Conservation (phyloP, 169 alveolate species). For the Babesia bovis region DNA sequence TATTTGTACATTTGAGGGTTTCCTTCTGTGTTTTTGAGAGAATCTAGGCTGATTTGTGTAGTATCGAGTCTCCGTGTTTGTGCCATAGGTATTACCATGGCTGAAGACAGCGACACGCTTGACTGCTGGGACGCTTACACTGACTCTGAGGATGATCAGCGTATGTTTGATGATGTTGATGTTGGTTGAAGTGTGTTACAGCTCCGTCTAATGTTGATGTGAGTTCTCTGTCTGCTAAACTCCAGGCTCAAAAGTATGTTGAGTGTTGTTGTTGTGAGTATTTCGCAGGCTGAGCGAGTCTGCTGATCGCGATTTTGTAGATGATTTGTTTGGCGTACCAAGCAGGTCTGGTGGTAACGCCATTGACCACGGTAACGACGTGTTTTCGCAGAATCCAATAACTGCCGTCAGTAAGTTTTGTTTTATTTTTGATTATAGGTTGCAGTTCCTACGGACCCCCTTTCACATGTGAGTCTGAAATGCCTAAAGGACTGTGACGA, state of each 20-base stretch:
- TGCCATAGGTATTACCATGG: constrained; percentile 2
- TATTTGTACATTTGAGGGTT: too few relatives aligned
- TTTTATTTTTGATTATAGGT: not conserved
- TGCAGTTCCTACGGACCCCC: constrained; percentile 63
- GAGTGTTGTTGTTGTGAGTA: not conserved
- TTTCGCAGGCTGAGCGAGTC: constrained; percentile 50
- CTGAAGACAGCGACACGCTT: constrained; percentile 43
- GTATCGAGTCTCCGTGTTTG: not conserved
- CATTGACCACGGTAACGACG: constrained; percentile 10
- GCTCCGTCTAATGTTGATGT: constrained; percentile 1
- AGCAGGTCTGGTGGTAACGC: constrained; percentile 5
- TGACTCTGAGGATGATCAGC: constrained; percentile 57
- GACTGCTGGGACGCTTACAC: constrained; percentile 66
- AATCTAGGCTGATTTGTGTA: too few relatives aligned
- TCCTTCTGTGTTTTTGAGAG: too few relatives aligned
- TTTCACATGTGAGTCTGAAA: constrained; percentile 43
- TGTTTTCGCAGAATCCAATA: constrained; percentile 36
- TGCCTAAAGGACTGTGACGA: constrained; percentile 66
- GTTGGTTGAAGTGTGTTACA: not conserved
- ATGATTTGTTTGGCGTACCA: constrained; percentile 54
- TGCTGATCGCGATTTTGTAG: constrained; percentile 54
- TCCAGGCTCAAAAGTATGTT: constrained; percentile 16
- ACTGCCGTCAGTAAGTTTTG: constrained; percentile 28
- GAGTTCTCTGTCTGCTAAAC: not conserved
- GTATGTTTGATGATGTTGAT: constrained; percentile 31